These are phyloP conservation scores for Boletus subcaerulescens DNA, from an alignment of 768 basidiomycete genomes.

Conservation along the genomic window DNA sequence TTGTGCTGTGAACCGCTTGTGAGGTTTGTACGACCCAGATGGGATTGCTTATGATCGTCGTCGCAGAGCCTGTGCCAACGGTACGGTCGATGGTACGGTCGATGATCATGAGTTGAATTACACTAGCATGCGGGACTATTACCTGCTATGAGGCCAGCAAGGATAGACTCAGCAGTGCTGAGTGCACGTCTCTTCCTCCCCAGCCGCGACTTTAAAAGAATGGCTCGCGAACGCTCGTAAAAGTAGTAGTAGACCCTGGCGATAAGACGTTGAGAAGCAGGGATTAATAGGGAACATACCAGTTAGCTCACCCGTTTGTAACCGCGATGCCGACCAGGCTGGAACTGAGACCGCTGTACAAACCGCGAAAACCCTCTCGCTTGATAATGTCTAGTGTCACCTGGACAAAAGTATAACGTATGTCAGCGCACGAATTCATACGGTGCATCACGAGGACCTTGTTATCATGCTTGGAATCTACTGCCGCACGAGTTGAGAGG, in stretches of 20 bases:
- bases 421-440: background rate
- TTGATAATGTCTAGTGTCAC: conserved; percentile 73
- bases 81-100: background rate
- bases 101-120: background rate
- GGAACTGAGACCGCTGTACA: conserved; percentile 86
- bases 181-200: conserved; percentile 59
- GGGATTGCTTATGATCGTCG: conserved; percentile 87
- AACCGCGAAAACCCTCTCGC: conserved; percentile 77
- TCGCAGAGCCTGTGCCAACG: conserved; percentile 65
- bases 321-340: conserved; percentile 88
- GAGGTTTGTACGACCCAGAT: conserved; percentile 97
- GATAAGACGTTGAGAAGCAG: background rate
- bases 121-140: conserved; percentile 4
- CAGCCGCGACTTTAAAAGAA: conserved; percentile 50
- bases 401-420: conserved; percentile 55
- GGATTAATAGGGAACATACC: background rate
- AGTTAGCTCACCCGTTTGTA: conserved; percentile 74
- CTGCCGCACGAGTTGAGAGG: conserved; percentile 89
- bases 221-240: conserved; percentile 68
- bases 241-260: conserved; percentile 89
- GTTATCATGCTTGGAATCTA: conserved; percentile 75
- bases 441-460: conserved; percentile 48
- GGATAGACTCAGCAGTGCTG: conserved; percentile 83
- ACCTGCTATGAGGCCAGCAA: conserved; percentile 88
- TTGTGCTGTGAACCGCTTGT: conserved; percentile 68